Conservation (phyloP, 1,284 basidiomycete genomes). For the Ceratorhiza oryzae-sativae region DNA sequence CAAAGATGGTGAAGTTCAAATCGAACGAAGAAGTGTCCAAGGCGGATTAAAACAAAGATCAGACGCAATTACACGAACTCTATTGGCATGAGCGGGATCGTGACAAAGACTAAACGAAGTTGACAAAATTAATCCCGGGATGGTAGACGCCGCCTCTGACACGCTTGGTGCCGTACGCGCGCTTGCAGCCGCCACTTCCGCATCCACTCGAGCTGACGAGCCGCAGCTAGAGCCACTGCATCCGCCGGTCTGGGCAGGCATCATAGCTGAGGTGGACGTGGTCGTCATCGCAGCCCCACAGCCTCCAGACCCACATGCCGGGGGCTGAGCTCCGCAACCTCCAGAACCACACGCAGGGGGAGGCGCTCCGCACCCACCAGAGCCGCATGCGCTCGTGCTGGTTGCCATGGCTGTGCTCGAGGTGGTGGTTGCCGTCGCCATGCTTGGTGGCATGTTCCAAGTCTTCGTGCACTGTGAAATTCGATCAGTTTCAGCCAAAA, state of each 20-base stretch:
- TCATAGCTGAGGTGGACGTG: background rate
- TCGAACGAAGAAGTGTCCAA: constrained; percentile 7
- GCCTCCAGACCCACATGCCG: too few relatives aligned
- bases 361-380: background rate
- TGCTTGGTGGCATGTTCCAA: constrained; percentile 3
- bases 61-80: constrained; percentile 13
- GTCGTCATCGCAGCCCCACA: constrained; percentile 20
- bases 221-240: constrained; percentile 22
- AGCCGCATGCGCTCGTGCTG: constrained; percentile 4
- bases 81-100: constrained; percentile 4
- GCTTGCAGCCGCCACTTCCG: constrained; percentile 25
- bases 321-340: background rate
- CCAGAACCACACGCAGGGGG: background rate
- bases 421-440: constrained; percentile 15
- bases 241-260: constrained; percentile 24
- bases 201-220: constrained; percentile 1
- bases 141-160: constrained; percentile 6
- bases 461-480: constrained; percentile 12
- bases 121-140: background rate
- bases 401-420: constrained; percentile 3
- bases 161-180: constrained; percentile 19
- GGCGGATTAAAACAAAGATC: background rate
- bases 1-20: background rate
- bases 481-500: background rate
- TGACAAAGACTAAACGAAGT: background rate